A percentile compares a stretch with the other conserved stretches of the same genome.
These are phyloP conservation scores for Aureobasidium musti DNA, from an alignment of 2,329 filamentous ascomycete genomes.

Conservation along the genomic window DNA sequence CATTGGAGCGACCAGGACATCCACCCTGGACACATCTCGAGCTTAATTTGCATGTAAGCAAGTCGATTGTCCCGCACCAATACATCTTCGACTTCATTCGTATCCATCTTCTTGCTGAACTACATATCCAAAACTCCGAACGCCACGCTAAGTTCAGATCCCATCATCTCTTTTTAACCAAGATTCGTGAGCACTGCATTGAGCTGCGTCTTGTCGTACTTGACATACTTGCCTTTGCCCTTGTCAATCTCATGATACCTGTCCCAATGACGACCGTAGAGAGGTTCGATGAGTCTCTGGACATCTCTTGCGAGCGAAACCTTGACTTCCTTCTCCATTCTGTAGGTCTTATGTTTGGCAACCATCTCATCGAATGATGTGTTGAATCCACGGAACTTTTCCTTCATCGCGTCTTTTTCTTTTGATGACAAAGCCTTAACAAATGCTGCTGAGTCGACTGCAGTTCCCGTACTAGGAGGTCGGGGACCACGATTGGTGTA, in stretches of 20 bases:
- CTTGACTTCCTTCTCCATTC: slow-evolving; percentile 89
- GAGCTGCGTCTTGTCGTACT: slow-evolving; percentile 87
- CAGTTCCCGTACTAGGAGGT: slow-evolving; percentile 67
- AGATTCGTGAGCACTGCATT: slow-evolving; percentile 55
- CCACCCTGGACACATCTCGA: slow-evolving; percentile 22
- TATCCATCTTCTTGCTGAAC: not conserved
- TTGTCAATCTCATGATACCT: slow-evolving; percentile 97
- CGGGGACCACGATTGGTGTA: slow-evolving; percentile 77
- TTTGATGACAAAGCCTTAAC: slow-evolving; percentile 82
- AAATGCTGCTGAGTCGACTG: slow-evolving; percentile 75
- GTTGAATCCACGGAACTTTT: slow-evolving; percentile 94
- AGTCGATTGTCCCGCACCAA: not conserved
- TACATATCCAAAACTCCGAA: slow-evolving; percentile 15
- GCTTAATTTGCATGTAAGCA: not conserved
- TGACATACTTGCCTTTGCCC: slow-evolving; percentile 96
- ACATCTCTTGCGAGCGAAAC: slow-evolving; percentile 79
- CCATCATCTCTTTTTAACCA: slow-evolving; percentile 19
- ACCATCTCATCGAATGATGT: slow-evolving; percentile 86
- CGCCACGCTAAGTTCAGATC: slow-evolving; percentile 27
- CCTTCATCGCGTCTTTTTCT: slow-evolving; percentile 94
- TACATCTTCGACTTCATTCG: not conserved
- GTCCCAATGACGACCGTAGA: slow-evolving; percentile 96
- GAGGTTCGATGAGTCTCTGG: slow-evolving; percentile 85
- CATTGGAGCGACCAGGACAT: not conserved
- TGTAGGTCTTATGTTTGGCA: slow-evolving; percentile 74